Conservation (phyloP, 2,329 filamentous ascomycete genomes). For the Ascochyta pisi region DNA sequence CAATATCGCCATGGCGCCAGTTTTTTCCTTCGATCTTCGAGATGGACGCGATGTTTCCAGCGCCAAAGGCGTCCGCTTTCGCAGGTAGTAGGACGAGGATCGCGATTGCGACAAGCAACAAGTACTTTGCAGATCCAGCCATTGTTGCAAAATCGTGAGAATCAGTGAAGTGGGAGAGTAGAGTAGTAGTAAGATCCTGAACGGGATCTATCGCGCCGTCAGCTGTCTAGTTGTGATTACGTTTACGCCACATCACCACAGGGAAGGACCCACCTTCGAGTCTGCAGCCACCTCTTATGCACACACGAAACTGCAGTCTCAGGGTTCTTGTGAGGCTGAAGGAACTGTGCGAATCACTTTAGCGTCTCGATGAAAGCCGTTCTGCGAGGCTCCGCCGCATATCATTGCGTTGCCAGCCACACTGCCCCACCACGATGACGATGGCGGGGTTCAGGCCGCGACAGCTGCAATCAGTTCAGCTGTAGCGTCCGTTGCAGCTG, state of each 20-base stretch:
- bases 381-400: constrained; percentile 6
- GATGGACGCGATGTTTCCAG: constrained; percentile 54
- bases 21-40: constrained; percentile 55
- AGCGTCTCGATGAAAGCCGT: not conserved
- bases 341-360: constrained; percentile 2
- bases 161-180: constrained; percentile 11
- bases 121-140: constrained; percentile 42
- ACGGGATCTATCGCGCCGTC: constrained; percentile 12
- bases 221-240: constrained; percentile 18
- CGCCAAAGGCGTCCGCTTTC: constrained; percentile 54
- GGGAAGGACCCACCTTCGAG: constrained; percentile 8
- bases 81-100: constrained; percentile 47
- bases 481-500: constrained; percentile 3
- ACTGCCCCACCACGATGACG: constrained; percentile 17
- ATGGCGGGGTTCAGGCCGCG: constrained; percentile 7
- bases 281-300: not conserved
- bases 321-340: constrained; percentile 7
- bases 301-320: not conserved
- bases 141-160: constrained; percentile 29
- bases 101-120: constrained; percentile 46
- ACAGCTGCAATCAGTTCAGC: not conserved
- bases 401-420: constrained; percentile 11
- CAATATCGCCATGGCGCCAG: constrained; percentile 62
- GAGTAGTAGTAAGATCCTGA: constrained; percentile 9
- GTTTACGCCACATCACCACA: constrained; percentile 13